Evolutionary conservation across 306 rosid species (phyloP).

Genomic region (Lupinus albus): DNA sequence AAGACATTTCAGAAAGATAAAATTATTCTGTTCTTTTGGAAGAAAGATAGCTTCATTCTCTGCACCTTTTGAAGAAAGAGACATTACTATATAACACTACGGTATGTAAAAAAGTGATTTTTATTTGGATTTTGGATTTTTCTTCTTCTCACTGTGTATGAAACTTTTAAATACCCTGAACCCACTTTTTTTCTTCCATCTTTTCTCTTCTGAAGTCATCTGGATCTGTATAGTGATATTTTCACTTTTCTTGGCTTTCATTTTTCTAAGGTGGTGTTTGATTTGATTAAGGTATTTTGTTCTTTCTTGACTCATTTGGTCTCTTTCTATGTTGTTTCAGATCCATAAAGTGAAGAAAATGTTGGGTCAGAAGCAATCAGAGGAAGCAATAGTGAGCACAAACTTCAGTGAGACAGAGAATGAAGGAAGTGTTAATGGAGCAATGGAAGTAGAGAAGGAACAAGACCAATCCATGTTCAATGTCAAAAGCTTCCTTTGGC

Average conservation of each 20-base stretch:
- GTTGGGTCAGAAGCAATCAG: conserved; percentile 82
- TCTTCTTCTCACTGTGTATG: conserved; percentile 15
- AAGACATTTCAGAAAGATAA: conserved; percentile 1
- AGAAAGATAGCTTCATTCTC: conserved; percentile 26
- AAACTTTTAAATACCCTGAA: conserved; percentile 2
- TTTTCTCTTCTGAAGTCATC: conserved; percentile 4
- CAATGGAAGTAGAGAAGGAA: conserved; percentile 43
- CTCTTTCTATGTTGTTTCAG: conserved; percentile 58
- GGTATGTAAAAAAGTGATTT: conserved; percentile 43
- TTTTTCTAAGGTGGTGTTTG: conserved; percentile 60
- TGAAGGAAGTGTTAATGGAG: conserved; percentile 33
- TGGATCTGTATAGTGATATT: conserved; percentile 46
- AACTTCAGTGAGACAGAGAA: conserved; percentile 64
- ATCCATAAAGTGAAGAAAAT: conserved; percentile 66
- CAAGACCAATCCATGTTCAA: conserved; percentile 54
- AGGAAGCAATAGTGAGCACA: conserved; percentile 76
- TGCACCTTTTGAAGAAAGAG: conserved; percentile 51
- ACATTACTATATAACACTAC: conserved; percentile 43
- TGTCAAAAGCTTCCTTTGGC: conserved; percentile 82
- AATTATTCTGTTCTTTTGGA: conserved; percentile 31
- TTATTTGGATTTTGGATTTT: conserved; percentile 12
- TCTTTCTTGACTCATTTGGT: conserved; percentile 51
- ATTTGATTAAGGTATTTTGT: conserved; percentile 39
- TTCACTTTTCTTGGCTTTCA: conserved; percentile 56
- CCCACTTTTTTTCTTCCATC: not conserved